Evolutionary conservation across 164 flowering plant genomes (phyloP).

Genomic region (Umbellularia californica): DNA sequence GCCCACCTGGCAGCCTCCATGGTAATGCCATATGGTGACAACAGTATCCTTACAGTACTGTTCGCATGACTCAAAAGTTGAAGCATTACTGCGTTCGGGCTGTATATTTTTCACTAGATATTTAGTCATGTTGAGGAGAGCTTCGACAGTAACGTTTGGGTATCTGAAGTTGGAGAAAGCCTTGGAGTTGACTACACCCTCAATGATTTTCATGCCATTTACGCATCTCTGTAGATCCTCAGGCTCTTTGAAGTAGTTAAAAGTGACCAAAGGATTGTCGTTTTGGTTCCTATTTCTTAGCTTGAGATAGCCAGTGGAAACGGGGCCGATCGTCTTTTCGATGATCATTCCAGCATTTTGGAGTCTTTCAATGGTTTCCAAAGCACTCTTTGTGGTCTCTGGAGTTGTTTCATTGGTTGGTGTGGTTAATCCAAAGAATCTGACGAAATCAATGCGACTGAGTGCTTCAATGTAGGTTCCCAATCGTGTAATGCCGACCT

Average conservation of each 20-base stretch:
- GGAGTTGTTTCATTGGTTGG: conserved; percentile 19
- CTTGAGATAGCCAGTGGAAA: conserved; percentile 38
- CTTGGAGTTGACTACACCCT: conserved; percentile 36
- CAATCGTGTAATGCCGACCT: conserved; percentile 66
- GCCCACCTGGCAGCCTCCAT: conserved; percentile 81
- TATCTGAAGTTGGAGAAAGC: conserved; percentile 43
- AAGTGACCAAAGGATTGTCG: conserved; percentile 52
- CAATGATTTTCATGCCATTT: conserved; percentile 43
- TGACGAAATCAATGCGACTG: conserved; percentile 41
- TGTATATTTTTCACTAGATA: conserved; percentile 20
- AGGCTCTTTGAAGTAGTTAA: conserved; percentile 21
- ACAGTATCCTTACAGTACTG: conserved; percentile 79
- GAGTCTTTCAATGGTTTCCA: conserved; percentile 7
- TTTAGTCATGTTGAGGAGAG: conserved; percentile 29
- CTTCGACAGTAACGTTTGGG: conserved; percentile 19
- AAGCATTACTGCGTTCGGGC: conserved; percentile 22
- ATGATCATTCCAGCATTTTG: conserved; percentile 21
- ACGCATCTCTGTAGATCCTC: conserved; percentile 35
- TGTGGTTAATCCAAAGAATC: not conserved
- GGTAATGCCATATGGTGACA: conserved; percentile 87
- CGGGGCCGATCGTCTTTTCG: conserved; percentile 42
- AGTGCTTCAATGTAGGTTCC: conserved; percentile 73
- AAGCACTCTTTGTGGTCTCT: conserved; percentile 13
- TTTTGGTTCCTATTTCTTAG: conserved; percentile 33
- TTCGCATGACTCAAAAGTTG: conserved; percentile 32